These are phyloP conservation scores for Xylaria hypoxylon DNA, from an alignment of 2,329 filamentous ascomycete species.

Conservation along the genomic window DNA sequence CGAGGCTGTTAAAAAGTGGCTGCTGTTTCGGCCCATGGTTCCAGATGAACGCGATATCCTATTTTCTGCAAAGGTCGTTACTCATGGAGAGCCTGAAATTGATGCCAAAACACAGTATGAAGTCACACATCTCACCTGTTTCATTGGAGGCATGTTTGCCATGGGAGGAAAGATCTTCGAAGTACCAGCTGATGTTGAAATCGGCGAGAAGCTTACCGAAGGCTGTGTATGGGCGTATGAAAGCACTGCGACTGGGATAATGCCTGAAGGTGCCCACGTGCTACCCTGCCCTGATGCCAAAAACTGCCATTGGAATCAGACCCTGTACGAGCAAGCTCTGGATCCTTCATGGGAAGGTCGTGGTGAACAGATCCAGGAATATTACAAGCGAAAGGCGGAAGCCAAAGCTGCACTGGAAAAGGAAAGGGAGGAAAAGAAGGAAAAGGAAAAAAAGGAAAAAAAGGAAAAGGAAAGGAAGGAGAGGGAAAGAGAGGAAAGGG, in stretches of 20 bases:
- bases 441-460: conserved; percentile 46
- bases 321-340: conserved; percentile 61
- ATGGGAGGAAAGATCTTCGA: conserved; percentile 73
- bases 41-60: conserved; percentile 76
- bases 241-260: conserved; percentile 69
- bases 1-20: conserved; percentile 75
- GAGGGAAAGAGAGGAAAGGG: conserved; percentile 45
- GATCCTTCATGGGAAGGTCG: conserved; percentile 61
- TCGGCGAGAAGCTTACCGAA: conserved; percentile 72
- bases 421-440: conserved; percentile 44
- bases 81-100: conserved; percentile 56
- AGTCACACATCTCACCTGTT: conserved; percentile 73
- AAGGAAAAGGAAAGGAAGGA: conserved; percentile 44
- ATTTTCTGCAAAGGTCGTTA: conserved; percentile 73
- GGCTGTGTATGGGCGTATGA: conserved; percentile 79
- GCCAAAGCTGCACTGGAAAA: conserved; percentile 53
- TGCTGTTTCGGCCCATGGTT: conserved; percentile 83
- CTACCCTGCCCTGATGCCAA: conserved; percentile 61
- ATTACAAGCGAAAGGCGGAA: conserved; percentile 51
- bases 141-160: conserved; percentile 77
- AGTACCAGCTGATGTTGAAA: conserved; percentile 69
- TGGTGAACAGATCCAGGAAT: conserved; percentile 47
- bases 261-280: conserved; percentile 68
- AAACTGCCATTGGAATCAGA: conserved; percentile 66
- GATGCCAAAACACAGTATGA: conserved; percentile 67